A percentile compares a stretch with the other conserved stretches of the same genome.
Conservation (phyloP, 805 yeast genomes). For the Candida dajiaensis region DNA sequence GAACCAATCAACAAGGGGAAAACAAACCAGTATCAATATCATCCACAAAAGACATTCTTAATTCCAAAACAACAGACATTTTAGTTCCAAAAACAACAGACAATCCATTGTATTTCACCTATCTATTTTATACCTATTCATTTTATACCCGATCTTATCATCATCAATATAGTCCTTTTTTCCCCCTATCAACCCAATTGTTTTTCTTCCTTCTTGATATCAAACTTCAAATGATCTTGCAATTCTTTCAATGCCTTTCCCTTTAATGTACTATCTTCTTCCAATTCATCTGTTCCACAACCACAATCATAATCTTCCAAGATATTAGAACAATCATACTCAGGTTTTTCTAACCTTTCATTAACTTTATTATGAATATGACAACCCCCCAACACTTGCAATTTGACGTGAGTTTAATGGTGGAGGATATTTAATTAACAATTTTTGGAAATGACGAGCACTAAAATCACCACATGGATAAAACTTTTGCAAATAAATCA, state of each 20-base stretch:
- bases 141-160: constrained; percentile 15
- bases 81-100: not conserved
- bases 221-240: constrained; percentile 38
- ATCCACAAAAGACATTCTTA: no score
- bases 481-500: constrained; percentile 75
- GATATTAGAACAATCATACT: constrained; percentile 80
- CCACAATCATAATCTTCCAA: constrained; percentile 95
- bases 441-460: constrained; percentile 78
- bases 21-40: no score
- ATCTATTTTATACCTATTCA: not conserved
- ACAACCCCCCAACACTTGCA: constrained; percentile 95
- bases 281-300: constrained; percentile 72
- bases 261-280: constrained; percentile 27
- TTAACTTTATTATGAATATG: constrained; percentile 86
- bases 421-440: constrained; percentile 73
- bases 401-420: constrained; percentile 68
- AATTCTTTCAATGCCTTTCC: constrained; percentile 18
- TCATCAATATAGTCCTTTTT: no score
- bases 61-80: no score
- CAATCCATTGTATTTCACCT: not conserved
- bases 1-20: no score
- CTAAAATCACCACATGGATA: constrained; percentile 98
- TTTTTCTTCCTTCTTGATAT: constrained; percentile 41
- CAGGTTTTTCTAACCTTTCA: constrained; percentile 55
- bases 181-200: constrained; percentile 36